Conservation (phyloP, 139 green algal species). For the Chlorella sp. region DNA sequence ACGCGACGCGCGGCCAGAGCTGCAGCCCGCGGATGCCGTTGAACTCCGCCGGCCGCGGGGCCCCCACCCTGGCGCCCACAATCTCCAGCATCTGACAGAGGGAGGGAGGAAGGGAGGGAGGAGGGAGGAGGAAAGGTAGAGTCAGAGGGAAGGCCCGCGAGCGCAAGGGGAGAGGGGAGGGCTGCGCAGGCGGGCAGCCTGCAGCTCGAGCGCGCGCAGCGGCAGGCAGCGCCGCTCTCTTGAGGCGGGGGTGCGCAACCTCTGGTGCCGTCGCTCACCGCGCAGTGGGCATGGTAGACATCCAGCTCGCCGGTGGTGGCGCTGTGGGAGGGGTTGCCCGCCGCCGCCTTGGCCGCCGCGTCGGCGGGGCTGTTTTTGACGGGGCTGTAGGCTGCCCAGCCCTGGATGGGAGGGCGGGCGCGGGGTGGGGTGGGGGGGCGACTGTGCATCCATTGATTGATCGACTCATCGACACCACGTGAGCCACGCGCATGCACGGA, state of each 20-base stretch:
- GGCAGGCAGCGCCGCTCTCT: background rate
- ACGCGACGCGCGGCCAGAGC: conserved; percentile 78
- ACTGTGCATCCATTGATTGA: too few relatives aligned
- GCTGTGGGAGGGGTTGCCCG: conserved; percentile 85
- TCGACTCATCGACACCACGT: too few relatives aligned
- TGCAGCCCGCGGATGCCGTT: conserved; percentile 53
- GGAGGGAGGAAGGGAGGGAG: background rate
- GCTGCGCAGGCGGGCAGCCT: background rate
- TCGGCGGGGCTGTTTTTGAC: conserved; percentile 96
- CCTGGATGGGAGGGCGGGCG: conserved; percentile 36
- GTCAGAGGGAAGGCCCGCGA: background rate
- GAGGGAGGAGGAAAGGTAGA: background rate
- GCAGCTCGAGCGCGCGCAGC: too few relatives aligned
- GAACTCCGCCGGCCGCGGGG: conserved; percentile 44
- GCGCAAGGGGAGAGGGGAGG: background rate
- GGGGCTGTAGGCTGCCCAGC: conserved; percentile 94
- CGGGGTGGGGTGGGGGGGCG: background rate
- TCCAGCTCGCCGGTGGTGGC: conserved; percentile 88
- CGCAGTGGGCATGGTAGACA: conserved; percentile 61
- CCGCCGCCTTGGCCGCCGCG: conserved; percentile 78
- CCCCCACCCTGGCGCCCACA: conserved; percentile 45
- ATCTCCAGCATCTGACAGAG: conserved; percentile 35
- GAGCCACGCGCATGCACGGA: too few relatives aligned
- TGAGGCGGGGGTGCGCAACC: too few relatives aligned
- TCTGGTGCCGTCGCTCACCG: background rate